Evolutionary conservation across 1,284 basidiomycete species (phyloP).

Genomic region (Pyrrhoderma noxium): DNA sequence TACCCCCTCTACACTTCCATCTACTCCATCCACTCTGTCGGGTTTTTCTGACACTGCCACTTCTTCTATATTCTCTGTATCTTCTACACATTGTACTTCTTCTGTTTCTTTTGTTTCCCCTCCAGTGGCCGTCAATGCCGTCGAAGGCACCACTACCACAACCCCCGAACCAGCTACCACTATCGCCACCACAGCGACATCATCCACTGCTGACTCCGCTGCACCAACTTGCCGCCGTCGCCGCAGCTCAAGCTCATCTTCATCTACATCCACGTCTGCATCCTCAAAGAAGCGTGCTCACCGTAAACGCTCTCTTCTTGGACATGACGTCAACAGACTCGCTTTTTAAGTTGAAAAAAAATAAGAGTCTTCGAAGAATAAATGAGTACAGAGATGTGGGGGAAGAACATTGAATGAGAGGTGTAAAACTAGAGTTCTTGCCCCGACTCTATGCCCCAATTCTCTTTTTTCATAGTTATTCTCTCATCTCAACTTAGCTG

Average conservation of each 20-base stretch:
- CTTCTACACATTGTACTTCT: too few relatives aligned
- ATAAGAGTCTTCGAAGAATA: too few relatives aligned
- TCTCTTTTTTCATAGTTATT: too few relatives aligned
- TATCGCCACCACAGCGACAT: neutral
- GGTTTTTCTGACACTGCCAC: too few relatives aligned
- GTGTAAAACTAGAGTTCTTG: too few relatives aligned
- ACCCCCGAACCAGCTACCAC: constrained; percentile 1
- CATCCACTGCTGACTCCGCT: constrained; percentile 4
- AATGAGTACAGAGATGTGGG: too few relatives aligned
- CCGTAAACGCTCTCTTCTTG: neutral
- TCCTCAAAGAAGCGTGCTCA: neutral
- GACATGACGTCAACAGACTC: too few relatives aligned
- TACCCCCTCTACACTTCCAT: too few relatives aligned
- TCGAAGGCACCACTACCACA: neutral
- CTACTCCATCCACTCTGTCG: too few relatives aligned
- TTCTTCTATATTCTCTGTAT: neutral
- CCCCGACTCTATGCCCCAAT: neutral
- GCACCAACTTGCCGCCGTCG: constrained; percentile 4
- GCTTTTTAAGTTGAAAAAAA: too few relatives aligned
- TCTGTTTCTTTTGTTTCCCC: neutral
- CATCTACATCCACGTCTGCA: constrained; percentile 3
- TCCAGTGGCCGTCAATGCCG: constrained; percentile 3
- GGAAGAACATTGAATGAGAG: too few relatives aligned
- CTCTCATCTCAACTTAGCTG: too few relatives aligned
- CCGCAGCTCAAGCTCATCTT: constrained; percentile 4